A percentile compares a stretch with the other conserved stretches of the same genome.
Evolutionary conservation across 495 filamentous ascomycete genomes (phyloP).

Genomic region (Daldinia grandis): DNA sequence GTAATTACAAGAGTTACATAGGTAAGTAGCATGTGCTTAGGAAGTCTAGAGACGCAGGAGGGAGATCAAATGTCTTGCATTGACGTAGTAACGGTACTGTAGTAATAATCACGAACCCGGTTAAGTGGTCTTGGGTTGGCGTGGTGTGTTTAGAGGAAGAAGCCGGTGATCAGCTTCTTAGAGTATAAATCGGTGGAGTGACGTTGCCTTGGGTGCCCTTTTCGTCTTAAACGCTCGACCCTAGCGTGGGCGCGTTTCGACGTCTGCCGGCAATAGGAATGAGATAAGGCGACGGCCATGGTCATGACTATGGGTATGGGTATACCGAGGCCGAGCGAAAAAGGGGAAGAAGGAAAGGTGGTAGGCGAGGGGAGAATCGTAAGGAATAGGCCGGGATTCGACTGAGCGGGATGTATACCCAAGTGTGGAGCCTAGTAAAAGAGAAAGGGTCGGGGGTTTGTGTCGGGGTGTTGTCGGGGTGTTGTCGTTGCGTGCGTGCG

Average conservation of each 20-base stretch:
- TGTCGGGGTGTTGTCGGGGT: not conserved
- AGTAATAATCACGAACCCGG: slow-evolving; percentile 12
- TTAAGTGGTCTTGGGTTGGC: slow-evolving; percentile 4
- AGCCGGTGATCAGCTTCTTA: slow-evolving; percentile 17
- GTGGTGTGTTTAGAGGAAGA: slow-evolving; percentile 15
- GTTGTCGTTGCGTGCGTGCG: not conserved
- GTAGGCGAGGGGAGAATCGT: not conserved
- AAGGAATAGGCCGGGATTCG: not conserved
- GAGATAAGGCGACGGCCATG: not conserved
- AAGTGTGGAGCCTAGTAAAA: not conserved
- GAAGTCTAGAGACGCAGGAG: slow-evolving; percentile 12
- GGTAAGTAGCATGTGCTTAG: not conserved
- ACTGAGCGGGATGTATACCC: not conserved
- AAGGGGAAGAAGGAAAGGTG: not conserved
- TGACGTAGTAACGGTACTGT: slow-evolving; percentile 29
- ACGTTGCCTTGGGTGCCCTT: slow-evolving; percentile 25
- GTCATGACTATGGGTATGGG: not conserved
- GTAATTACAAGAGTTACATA: slow-evolving; percentile 8
- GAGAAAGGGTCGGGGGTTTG: not conserved
- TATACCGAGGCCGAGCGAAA: slow-evolving; percentile 1
- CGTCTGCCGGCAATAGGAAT: slow-evolving; percentile 16
- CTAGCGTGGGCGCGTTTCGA: slow-evolving; percentile 15
- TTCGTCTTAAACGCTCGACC: slow-evolving; percentile 22
- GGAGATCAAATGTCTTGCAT: slow-evolving; percentile 27
- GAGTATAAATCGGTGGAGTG: slow-evolving; percentile 31